phyloP scores from a whole-genome alignment of 75 land plant genomes.

The Ceratopteris richardii region DNA sequence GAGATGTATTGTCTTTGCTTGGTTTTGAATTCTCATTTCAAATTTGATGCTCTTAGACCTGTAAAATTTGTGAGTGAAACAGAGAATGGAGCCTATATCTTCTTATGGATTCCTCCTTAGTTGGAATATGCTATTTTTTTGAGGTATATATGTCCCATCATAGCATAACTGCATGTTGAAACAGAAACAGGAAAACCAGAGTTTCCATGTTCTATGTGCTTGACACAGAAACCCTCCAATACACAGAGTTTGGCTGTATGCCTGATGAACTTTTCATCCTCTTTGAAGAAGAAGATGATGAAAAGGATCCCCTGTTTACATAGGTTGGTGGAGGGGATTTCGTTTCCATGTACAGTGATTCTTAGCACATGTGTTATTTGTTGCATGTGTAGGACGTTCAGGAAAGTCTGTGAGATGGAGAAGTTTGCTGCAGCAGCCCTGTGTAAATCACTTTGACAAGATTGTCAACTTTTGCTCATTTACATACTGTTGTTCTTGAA shows the following conservation, averaged over 20 bases:
- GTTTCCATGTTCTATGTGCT: too few relatives aligned
- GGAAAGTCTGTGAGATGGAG: conserved; percentile 23
- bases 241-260: conserved; percentile 32
- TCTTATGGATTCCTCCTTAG: too few relatives aligned
- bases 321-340: conserved; percentile 45
- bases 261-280: conserved; percentile 30
- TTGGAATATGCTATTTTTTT: too few relatives aligned
- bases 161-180: too few relatives aligned
- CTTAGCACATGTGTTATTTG: conserved; percentile 34
- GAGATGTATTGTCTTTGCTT: too few relatives aligned
- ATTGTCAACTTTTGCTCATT: conserved; percentile 47
- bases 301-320: conserved; percentile 43
- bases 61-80: too few relatives aligned
- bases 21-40: too few relatives aligned
- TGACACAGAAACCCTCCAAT: conserved; percentile 24
- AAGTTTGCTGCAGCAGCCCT: conserved; percentile 32
- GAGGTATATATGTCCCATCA: too few relatives aligned
- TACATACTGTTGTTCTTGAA: too few relatives aligned
- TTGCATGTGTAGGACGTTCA: conserved; percentile 37
- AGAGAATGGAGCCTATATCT: too few relatives aligned
- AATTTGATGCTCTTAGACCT: too few relatives aligned
- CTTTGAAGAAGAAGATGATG: conserved; percentile 44
- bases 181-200: too few relatives aligned
- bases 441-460: conserved; percentile 45
- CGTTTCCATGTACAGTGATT: conserved; percentile 50